Evolutionary conservation across 2,329 filamentous ascomycete genomes (phyloP).

Genomic region (Fusarium sp.): DNA sequence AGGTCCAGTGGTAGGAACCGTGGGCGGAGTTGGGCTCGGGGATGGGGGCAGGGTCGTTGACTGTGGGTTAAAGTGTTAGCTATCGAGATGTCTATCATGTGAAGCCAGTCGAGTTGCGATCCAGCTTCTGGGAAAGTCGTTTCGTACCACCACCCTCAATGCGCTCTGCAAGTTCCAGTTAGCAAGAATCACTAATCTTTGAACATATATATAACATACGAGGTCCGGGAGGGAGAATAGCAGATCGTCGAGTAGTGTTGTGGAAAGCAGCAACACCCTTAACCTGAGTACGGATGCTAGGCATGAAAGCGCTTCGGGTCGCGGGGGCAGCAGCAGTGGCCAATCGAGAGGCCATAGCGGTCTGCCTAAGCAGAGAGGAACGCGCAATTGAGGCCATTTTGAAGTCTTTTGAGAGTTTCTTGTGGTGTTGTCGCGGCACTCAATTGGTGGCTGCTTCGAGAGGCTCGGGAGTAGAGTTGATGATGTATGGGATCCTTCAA

Average conservation of each 20-base stretch:
- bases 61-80: constrained; percentile 54
- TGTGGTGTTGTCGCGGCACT: constrained; percentile 37
- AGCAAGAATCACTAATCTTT: constrained; percentile 49
- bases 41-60: constrained; percentile 86
- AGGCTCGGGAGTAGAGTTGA: constrained; percentile 33
- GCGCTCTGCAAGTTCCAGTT: constrained; percentile 67
- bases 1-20: constrained; percentile 98
- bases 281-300: constrained; percentile 43
- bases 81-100: constrained; percentile 33
- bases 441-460: constrained; percentile 45
- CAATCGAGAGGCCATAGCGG: constrained; percentile 55
- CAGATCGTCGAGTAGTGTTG: constrained; percentile 78
- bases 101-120: constrained; percentile 22
- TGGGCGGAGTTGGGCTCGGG: constrained; percentile 79
- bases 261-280: constrained; percentile 84
- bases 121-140: constrained; percentile 14
- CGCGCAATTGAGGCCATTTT: constrained; percentile 69
- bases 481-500: constrained; percentile 42
- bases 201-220: constrained; percentile 57
- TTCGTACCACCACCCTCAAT: constrained; percentile 78
- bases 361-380: constrained; percentile 66
- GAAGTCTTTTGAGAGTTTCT: constrained; percentile 31
- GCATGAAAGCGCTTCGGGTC: constrained; percentile 51
- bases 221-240: constrained; percentile 85
- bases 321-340: constrained; percentile 53